Evolutionary conservation across 2,329 filamentous ascomycete species (phyloP).

Genomic region (Cladosporium austrohemisphaericum): DNA sequence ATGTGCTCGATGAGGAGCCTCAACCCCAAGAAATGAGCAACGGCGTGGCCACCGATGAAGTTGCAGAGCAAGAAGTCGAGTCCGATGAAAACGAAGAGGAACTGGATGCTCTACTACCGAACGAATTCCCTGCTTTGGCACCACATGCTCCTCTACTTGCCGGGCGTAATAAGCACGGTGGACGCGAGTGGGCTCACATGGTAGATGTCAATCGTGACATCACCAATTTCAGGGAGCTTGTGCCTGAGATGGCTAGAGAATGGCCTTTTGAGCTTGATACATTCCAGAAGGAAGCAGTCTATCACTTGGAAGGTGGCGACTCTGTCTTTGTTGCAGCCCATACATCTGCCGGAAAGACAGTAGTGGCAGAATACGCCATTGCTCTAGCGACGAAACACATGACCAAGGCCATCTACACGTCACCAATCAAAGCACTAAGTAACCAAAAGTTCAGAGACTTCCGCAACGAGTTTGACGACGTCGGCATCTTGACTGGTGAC

Average conservation of each 20-base stretch:
- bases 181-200: constrained; percentile 95
- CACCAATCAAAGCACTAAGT: constrained; percentile 95
- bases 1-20: constrained; percentile 53
- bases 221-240: constrained; percentile 86
- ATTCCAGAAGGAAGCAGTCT: constrained; percentile 97
- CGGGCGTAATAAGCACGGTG: constrained; percentile 67
- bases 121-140: constrained; percentile 89
- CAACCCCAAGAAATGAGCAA: constrained; percentile 37
- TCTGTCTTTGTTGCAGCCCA: constrained; percentile 98
- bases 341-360: constrained; percentile 96
- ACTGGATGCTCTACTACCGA: constrained; percentile 81
- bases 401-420: constrained; percentile 99
- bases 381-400: constrained; percentile 95
- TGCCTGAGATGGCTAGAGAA: constrained; percentile 91
- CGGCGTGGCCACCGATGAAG: constrained; percentile 34
- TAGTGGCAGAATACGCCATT: constrained; percentile 97
- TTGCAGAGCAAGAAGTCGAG: constrained; percentile 30
- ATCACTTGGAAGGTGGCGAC: constrained; percentile 92
- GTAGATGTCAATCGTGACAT: constrained; percentile 92
- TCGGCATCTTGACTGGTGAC: constrained; percentile 94
- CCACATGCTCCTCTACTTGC: constrained; percentile 73
- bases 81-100: constrained; percentile 51
- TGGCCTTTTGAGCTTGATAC: constrained; percentile 98
- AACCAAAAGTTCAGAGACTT: constrained; percentile 99
- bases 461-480: constrained; percentile 82